A percentile compares a stretch with the other conserved stretches of the same genome.
phyloP scores from a whole-genome alignment of 306 rosid genomes.

The Coriaria nepalensis region DNA sequence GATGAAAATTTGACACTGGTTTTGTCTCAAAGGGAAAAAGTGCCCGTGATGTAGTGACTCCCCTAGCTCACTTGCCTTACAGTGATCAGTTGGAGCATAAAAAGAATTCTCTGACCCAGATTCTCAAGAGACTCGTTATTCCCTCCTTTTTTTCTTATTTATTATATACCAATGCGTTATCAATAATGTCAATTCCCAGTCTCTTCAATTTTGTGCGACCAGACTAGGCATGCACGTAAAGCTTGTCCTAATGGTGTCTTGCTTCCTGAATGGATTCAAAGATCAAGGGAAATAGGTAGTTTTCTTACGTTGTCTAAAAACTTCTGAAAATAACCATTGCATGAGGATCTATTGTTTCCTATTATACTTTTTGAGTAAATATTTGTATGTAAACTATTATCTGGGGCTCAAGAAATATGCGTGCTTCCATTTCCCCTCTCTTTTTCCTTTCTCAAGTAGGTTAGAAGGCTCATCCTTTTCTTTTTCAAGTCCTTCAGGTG shows the following conservation, averaged over 20 bases:
- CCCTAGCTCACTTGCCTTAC: conserved; percentile 79
- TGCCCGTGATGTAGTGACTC: conserved; percentile 62
- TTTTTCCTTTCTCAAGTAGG: conserved; percentile 9
- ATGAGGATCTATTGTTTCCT: background rate
- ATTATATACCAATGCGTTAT: background rate
- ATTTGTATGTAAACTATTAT: too few species aligned
- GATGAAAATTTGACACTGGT: conserved; percentile 25
- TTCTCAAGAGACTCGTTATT: conserved; percentile 75
- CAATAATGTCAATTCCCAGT: conserved; percentile 8
- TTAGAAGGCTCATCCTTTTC: conserved; percentile 10
- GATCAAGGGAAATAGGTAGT: conserved; percentile 72
- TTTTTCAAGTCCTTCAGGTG: conserved; percentile 38
- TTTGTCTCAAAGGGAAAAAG: conserved; percentile 31
- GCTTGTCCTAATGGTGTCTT: conserved; percentile 72
- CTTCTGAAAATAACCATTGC: background rate
- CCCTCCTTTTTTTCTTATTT: conserved; percentile 11
- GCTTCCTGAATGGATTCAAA: conserved; percentile 85
- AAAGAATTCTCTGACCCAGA: conserved; percentile 51
- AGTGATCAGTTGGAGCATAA: conserved; percentile 83
- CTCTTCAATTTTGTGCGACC: conserved; percentile 11
- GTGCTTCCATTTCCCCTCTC: background rate
- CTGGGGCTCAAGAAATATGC: too few species aligned
- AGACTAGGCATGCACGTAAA: conserved; percentile 86
- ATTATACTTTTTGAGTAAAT: conserved; percentile 4
- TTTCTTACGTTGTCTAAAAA: conserved; percentile 7